Evolutionary conservation across 2,329 filamentous ascomycete genomes (phyloP), one percentile per base, ranked within the genome.

Genomic region (Aspergillus sp.): DNA sequence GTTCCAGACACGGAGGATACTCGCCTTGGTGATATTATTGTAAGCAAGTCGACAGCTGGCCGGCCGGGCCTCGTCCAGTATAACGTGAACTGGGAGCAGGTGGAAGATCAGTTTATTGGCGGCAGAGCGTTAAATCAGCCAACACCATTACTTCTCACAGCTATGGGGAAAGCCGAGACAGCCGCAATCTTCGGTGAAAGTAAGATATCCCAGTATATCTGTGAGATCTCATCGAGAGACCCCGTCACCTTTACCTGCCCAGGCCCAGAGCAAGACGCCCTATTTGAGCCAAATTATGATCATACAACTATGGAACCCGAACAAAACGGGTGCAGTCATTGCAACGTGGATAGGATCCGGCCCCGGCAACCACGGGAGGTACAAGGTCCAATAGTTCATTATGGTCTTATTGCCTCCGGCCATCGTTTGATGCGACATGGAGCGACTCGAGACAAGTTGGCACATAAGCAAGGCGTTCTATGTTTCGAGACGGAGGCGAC

Each of bases 201-300:
- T 49, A 42, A 49, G 36, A 12, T 45, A 29, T 12, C 36, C 36
- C 16, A 42, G 36, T 42, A 62, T 51, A 53, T 68, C 50, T 64
- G 56, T 49, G 56, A 65, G 56, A 62, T 63, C 31, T 36, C 63
- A 45, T 49, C 54, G 49, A 67, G 64, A 64, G 65, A 68, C 49
- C 58, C 63, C 46, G 45, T 54, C 42, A 50, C 39, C 50, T 60
- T 60, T 54, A 22, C 39, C 54, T 29, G 26, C 31, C 58, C 58
- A 22, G 54, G 58, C 47, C 61, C 61, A 49, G 63, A 65, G 26
- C 57, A 62, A 56, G 66, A 71, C 50, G 20, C 62, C 47, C 56
- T 70, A 36, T 70, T 70, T 54, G 60, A 69, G 39, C 47, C 62
- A 47, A 49, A 67, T 56, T 67, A 68, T 64, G 52, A 61, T 55